Percentiles rank a stretch among this genome's conserved stretches.
Conservation (phyloP, 352 stramenopile genomes). For the Phytophthora idaei region DNA sequence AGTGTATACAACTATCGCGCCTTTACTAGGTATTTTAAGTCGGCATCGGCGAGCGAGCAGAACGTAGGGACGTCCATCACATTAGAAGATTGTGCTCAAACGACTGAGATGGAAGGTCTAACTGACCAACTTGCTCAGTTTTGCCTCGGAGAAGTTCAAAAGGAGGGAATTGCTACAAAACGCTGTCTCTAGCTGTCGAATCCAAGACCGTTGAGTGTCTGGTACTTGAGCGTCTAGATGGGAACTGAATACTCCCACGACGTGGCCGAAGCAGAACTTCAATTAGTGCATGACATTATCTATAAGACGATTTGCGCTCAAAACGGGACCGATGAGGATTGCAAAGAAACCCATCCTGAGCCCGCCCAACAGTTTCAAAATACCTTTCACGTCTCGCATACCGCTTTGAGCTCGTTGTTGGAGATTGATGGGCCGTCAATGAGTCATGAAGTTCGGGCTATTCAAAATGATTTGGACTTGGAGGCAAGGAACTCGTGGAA, state of each 20-base stretch:
- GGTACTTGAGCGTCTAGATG: neutral
- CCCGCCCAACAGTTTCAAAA: neutral
- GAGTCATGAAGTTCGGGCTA: neutral
- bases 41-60: neutral
- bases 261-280: slow-evolving; percentile 2
- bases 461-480: neutral
- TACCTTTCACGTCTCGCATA: neutral
- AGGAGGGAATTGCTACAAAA: slow-evolving; percentile 8
- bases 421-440: neutral
- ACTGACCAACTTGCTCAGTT: slow-evolving; percentile 19
- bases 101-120: slow-evolving; percentile 14
- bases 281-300: neutral
- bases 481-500: neutral
- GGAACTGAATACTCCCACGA: slow-evolving; percentile 6
- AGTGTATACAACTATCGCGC: slow-evolving; percentile 11
- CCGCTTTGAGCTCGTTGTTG: neutral
- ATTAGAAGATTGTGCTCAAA: neutral
- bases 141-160: slow-evolving; percentile 16
- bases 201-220: neutral
- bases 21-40: slow-evolving; percentile 8
- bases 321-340: neutral
- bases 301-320: neutral
- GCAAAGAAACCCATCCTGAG: neutral
- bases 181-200: neutral
- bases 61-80: neutral